Conservation (phyloP, 1,139 yeast species). For the Geotrichum klebahnii region DNA sequence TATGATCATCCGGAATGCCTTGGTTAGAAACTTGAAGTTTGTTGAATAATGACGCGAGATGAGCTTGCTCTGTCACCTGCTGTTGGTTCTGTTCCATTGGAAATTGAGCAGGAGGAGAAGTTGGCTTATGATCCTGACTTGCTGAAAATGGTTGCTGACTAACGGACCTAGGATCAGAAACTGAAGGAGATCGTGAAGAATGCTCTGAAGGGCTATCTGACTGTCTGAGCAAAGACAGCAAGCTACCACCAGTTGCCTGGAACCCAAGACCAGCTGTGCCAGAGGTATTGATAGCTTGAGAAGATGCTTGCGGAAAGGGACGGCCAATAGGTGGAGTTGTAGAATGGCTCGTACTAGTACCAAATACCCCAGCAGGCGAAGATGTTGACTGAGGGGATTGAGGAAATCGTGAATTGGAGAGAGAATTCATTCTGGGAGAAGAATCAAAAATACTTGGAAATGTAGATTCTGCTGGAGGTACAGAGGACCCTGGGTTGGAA, state of each 20-base stretch:
- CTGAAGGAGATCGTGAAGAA: neutral
- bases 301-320: neutral
- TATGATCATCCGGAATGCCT: too few relatives aligned
- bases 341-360: neutral
- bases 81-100: too few relatives aligned
- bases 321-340: conserved; percentile 14
- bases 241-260: conserved; percentile 2
- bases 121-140: neutral
- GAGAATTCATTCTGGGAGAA: neutral
- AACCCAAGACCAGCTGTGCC: neutral
- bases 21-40: conserved; percentile 9
- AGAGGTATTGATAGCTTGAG: neutral
- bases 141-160: neutral
- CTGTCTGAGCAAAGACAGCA: conserved; percentile 2
- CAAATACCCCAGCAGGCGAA: neutral
- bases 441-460: neutral
- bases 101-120: neutral
- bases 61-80: conserved; percentile 5
- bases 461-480: neutral
- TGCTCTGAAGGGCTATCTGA: neutral
- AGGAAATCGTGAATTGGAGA: too few relatives aligned
- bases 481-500: neutral
- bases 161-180: too few relatives aligned
- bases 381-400: neutral
- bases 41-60: conserved; percentile 5